Evolutionary conservation across 768 basidiomycete species (phyloP), one percentile per base, ranked within the genome.

Genomic region (Amanita subjunquillea): DNA sequence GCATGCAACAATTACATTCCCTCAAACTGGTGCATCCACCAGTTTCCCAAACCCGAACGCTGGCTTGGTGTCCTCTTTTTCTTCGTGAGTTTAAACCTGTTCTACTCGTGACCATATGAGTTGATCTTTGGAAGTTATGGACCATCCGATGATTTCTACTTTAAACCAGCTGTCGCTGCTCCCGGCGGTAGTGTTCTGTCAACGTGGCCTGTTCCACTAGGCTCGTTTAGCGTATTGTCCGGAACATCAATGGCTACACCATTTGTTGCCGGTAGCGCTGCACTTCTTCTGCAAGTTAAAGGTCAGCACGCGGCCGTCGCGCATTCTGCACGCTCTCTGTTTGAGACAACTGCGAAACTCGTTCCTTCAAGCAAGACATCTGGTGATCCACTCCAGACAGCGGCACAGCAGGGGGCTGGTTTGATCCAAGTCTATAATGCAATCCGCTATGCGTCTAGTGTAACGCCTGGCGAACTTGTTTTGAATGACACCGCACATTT

Each of bases 401-500:
- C 42, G 30, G 70, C 76, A 0, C 74, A 77, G 53, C 77, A 78
- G 57, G 80, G 80, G 40, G 73, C 77, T 9, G 80, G 80, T 10
- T 58, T 82, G 45, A 67, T 85, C 50, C 69, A 85, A 54, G 77
- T 79, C 10, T 79, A 73, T 62, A 71, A 76, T 51, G 82, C 83
- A 0, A 68, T 85, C 43, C 71, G 76, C 48, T 65, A 71, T 3
- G 69, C 67, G 0, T 72, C 77, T 4, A 53, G 73, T 38, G 61
- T 82, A 23, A 67, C 72, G 6, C 79, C 78, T 3, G 68, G 72
- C 4, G 72, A 80, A 58, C 65, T 82, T 12, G 56, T 74, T 36
- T 63, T 80, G 34, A 83, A 84, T 57, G 81, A 82, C 58, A 82
- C 80, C 2, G 69, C 73, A 4, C 67, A 78, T 59, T 74, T 76